Evolutionary conservation across 2,329 filamentous ascomycete genomes (phyloP).

Genomic region (Ophidiomyces ophidiicola): DNA sequence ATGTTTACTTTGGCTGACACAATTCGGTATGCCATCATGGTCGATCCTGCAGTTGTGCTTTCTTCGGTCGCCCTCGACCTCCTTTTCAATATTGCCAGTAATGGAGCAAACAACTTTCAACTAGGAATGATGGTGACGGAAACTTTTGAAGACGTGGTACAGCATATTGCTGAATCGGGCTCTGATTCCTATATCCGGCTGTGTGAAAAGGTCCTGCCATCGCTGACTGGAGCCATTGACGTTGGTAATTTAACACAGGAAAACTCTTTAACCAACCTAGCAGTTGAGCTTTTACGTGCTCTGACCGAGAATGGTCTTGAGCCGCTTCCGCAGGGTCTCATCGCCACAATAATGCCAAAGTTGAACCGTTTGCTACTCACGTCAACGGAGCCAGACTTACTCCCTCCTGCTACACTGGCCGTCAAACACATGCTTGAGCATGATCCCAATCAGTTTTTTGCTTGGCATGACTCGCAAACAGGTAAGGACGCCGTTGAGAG

Average conservation of each 20-base stretch:
- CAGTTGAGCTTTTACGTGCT: conserved; percentile 69
- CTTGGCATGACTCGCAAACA: conserved; percentile 64
- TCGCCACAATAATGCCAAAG: conserved; percentile 75
- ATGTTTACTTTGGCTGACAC: conserved; percentile 83
- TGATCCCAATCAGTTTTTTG: conserved; percentile 79
- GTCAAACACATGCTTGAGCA: conserved; percentile 83
- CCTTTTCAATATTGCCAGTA: conserved; percentile 78
- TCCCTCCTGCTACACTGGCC: conserved; percentile 73
- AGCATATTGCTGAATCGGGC: conserved; percentile 51
- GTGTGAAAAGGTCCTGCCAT: conserved; percentile 76
- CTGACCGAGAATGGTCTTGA: conserved; percentile 72
- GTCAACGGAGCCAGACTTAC: conserved; percentile 73
- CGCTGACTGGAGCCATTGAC: conserved; percentile 78
- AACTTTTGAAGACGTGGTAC: conserved; percentile 78
- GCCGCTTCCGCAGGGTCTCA: conserved; percentile 75
- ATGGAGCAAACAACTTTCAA: conserved; percentile 82
- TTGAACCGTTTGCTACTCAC: conserved; percentile 69
- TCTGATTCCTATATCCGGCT: conserved; percentile 61
- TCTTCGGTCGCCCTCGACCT: conserved; percentile 60
- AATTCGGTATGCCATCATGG: conserved; percentile 65
- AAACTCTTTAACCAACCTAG: conserved; percentile 65
- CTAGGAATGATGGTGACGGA: conserved; percentile 78
- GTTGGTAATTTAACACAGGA: conserved; percentile 76
- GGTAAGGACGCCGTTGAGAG: conserved; percentile 78
- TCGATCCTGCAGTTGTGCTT: conserved; percentile 64